phyloP scores from a whole-genome alignment of 2,329 filamentous ascomycete species.

The Coniochaeta sp. region DNA sequence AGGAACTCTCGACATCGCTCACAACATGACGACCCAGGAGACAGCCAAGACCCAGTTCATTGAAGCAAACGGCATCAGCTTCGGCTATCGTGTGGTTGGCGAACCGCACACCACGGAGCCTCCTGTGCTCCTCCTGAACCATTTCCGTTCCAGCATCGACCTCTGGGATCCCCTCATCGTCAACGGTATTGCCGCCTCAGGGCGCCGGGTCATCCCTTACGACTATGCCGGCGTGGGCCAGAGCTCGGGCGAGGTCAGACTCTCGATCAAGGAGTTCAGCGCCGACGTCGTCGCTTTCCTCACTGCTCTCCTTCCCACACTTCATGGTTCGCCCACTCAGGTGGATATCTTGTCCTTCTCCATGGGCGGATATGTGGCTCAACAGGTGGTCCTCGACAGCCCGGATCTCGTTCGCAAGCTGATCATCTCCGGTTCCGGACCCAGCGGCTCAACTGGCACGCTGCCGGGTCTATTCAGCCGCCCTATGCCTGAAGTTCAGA shows the following conservation, averaged over 20 bases:
- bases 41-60: neutral
- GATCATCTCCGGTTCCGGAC: slow-evolving; percentile 3
- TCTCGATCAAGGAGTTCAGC: neutral
- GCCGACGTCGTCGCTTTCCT: slow-evolving; percentile 4
- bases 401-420: slow-evolving; percentile 5
- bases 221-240: neutral
- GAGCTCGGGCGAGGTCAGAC: neutral
- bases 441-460: neutral
- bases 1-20: too few species aligned
- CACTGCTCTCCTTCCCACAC: neutral
- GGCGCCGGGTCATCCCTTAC: neutral
- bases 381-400: slow-evolving; percentile 4
- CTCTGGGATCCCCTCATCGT: neutral
- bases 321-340: neutral
- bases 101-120: neutral
- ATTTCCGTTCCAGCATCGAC: neutral
- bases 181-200: neutral
- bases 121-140: neutral
- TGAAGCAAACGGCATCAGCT: neutral
- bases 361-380: slow-evolving; percentile 5
- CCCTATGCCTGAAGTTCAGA: slow-evolving; percentile 3
- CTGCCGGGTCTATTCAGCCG: neutral
- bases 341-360: slow-evolving; percentile 7
- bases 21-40: neutral
- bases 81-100: neutral